A percentile compares a stretch with the other conserved stretches of the same genome.
Conservation (phyloP, 1,284 basidiomycete genomes). For the Peniophora sp. region DNA sequence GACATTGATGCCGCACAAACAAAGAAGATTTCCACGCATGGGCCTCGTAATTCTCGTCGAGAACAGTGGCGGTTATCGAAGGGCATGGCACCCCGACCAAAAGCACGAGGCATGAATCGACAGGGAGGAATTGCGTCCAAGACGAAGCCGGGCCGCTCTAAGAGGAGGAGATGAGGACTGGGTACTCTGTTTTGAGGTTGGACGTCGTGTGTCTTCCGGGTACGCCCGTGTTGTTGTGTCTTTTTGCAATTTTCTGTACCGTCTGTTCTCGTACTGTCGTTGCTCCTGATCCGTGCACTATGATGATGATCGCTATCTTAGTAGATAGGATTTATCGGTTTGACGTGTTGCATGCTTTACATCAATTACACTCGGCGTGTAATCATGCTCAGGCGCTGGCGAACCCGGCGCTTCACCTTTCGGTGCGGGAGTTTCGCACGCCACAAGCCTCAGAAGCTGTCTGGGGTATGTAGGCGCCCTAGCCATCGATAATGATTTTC, state of each 20-base stretch:
- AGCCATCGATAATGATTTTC: too few species aligned
- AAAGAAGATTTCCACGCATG: slow-evolving; percentile 62
- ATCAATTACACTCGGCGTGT: too few species aligned
- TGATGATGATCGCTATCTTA: too few species aligned
- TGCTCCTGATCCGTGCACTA: too few species aligned
- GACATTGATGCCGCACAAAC: slow-evolving; percentile 32
- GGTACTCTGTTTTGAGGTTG: too few species aligned
- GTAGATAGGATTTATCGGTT: too few species aligned
- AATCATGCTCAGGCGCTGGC: too few species aligned
- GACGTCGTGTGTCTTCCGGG: background rate
- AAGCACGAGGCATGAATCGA: slow-evolving; percentile 50
- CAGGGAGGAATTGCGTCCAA: slow-evolving; percentile 54
- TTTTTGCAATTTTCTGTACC: background rate
- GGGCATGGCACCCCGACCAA: slow-evolving; percentile 47
- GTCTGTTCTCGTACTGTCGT: background rate
- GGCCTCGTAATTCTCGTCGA: slow-evolving; percentile 58
- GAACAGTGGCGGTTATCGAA: slow-evolving; percentile 73
- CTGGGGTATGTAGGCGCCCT: too few species aligned
- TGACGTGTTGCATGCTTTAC: too few species aligned
- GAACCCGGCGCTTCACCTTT: too few species aligned
- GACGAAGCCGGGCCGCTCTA: slow-evolving; percentile 59
- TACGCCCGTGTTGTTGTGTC: slow-evolving; percentile 1
- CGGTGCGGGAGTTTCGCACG: too few species aligned
- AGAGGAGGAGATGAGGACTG: slow-evolving; percentile 50
- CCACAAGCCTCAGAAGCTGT: too few species aligned